Evolutionary conservation across 1,284 basidiomycete genomes (phyloP), one percentile per base, ranked within the genome.

Genomic region (Singerocomus rubriflavus): DNA sequence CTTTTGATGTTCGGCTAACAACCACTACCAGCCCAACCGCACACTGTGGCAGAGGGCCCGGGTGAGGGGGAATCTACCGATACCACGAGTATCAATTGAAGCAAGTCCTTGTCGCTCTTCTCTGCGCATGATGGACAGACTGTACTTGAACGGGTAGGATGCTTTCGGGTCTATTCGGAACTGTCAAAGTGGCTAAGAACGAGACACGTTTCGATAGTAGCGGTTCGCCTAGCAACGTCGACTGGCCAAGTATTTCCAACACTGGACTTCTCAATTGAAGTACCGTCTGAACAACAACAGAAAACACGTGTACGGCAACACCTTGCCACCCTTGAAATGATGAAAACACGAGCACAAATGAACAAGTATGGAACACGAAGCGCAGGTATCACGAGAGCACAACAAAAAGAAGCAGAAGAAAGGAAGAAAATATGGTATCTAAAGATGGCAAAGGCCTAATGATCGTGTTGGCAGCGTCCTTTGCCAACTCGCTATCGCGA

Each of bases 261-360:
- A 17, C 17, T 5, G 21, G 10, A 37, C 11, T 13, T 4, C 32
- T 25, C 14, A 32, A 44, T 21, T 21, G 4, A 21, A 21, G 21
- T 21, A 21, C 21, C 21, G 21, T 46, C 17, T 5, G 34, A 29
- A 17, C 14, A 29, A 21, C 10, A 6, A 31, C 27, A n/a, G n/a
- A 17, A 44, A 26, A 12, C 35, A 14, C n/a, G 44, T 25, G 41
- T 30, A 42, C 33, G 39, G 59, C 59, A 62, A 62, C 57, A 44
- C 59, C 59, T 44, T 62, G 57, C 59, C 57, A 45, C 8, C 53
- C 33, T 53, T 27, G 13, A 29, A 21, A 21, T 21, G 21, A 48
- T 52, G 30, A 44, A 58, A 56, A 52, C 40, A 12, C 21, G 12
- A 40, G 12, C 34, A 33, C 32, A 41, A 25, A 42, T 46, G 11